Percentiles rank a stretch among this genome's conserved stretches.
Evolutionary conservation across 306 rosid genomes (phyloP).

Genomic region (Boehmeria nivea): DNA sequence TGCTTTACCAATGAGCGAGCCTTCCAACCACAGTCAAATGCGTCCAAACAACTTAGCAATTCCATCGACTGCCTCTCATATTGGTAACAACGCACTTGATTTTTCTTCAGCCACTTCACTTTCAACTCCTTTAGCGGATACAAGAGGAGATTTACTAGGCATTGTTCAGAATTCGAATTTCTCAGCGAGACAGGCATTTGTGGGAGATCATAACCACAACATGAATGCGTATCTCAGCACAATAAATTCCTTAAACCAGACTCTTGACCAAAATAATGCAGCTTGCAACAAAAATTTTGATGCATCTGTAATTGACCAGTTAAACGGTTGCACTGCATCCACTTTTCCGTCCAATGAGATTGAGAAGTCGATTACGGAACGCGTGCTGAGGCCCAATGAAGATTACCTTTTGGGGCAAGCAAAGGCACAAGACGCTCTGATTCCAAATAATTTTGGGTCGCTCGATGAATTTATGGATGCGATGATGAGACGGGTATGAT

Average conservation of each 20-base stretch:
- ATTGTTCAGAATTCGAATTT: constrained; percentile 27
- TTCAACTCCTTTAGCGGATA: constrained; percentile 34
- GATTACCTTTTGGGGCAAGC: constrained; percentile 30
- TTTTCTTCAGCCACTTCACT: constrained; percentile 39
- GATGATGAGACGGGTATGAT: constrained; percentile 18
- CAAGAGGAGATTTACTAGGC: constrained; percentile 29
- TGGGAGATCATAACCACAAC: constrained; percentile 43
- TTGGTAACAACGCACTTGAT: constrained; percentile 31
- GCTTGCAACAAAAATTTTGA: constrained; percentile 20
- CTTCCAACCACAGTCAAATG: constrained; percentile 35
- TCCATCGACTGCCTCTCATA: constrained; percentile 28
- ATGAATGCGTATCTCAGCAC: constrained; percentile 27
- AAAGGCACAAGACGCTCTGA: constrained; percentile 34
- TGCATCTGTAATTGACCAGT: constrained; percentile 29
- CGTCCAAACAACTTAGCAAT: constrained; percentile 34
- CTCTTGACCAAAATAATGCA: constrained; percentile 38
- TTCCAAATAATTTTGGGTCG: constrained; percentile 28
- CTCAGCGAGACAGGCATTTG: constrained; percentile 22
- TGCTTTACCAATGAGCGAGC: constrained; percentile 39
- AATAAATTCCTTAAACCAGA: constrained; percentile 31
- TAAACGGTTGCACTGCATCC: constrained; percentile 33
- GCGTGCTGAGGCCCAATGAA: constrained; percentile 28
- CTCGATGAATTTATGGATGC: constrained; percentile 50
- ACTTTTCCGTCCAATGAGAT: constrained; percentile 14
- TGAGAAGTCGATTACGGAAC: constrained; percentile 29